Conservation (phyloP, 1,139 yeast species). For the Sugiyamaella xylanicola region DNA sequence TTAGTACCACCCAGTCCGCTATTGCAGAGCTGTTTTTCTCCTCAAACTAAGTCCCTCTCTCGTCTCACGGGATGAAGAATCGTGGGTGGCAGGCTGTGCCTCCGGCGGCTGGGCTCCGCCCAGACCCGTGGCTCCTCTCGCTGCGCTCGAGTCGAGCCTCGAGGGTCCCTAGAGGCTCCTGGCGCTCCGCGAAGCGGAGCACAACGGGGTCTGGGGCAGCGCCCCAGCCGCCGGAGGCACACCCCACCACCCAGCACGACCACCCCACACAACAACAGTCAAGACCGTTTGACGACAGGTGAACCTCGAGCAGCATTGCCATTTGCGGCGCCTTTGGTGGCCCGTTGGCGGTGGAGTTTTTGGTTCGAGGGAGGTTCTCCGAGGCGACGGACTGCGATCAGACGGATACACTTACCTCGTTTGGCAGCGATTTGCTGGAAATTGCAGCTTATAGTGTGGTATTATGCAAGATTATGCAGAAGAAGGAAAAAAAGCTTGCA, state of each 20-base stretch:
- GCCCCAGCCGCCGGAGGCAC: background rate
- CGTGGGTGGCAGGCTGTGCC: background rate
- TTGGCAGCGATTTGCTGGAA: background rate
- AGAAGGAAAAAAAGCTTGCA: constrained; percentile 1
- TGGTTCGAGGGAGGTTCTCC: background rate
- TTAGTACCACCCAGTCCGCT: too few species aligned
- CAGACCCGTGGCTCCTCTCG: background rate
- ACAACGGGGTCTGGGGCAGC: background rate
- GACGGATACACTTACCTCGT: constrained; percentile 9
- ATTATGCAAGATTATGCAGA: constrained; percentile 13
- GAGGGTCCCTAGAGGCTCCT: too few species aligned
- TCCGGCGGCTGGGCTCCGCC: background rate
- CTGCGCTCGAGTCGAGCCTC: background rate
- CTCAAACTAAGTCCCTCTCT: too few species aligned
- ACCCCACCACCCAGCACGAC: too few species aligned
- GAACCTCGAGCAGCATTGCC: background rate
- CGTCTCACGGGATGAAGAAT: too few species aligned
- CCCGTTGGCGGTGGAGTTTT: background rate
- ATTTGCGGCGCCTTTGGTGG: background rate
- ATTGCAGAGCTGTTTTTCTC: too few species aligned
- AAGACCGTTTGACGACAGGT: background rate
- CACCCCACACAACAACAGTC: background rate
- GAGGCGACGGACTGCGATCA: background rate
- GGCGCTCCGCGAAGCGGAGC: background rate
- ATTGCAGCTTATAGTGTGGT: background rate